Evolutionary conservation across 192 early-diverging fungal genomes (phyloP), one percentile per base, ranked within the genome.

Genomic region (Allomyces javanicus): DNA sequence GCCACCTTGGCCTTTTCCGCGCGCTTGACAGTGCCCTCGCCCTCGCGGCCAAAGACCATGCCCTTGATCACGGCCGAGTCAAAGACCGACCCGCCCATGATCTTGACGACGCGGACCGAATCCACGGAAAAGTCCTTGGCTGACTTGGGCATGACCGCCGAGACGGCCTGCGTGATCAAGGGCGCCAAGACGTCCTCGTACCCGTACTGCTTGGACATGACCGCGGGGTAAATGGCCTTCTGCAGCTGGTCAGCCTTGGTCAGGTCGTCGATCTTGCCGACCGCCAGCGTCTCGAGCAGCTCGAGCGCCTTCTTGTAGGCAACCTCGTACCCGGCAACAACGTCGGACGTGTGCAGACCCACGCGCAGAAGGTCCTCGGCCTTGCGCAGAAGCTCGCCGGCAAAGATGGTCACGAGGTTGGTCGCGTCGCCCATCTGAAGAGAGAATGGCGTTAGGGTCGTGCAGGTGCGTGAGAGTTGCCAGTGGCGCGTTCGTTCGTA

Each of bases 31-130:
- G 25, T 74, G 81, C 88, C 87, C 74, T 94, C 95, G 25, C 92
- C 87, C 69, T 90, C 85, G 61, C 91, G 81, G 25, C 92, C 91
- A 80, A 98, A 92, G 25, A 98, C 95, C 95, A 98, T 98, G 67
- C 95, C 95, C 64, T 85, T 84, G 62, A 96, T 83, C 27, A 98
- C 95, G 64, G 74, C 71, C 69, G 91, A 89, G 73, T 98, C 93
- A 68, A 86, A 79, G 74, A 98, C 82, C 62, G 79, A 79, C 63
- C 89, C 89, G 72, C 95, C 95, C 75, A 98, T 81, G 65, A 98
- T 88, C 80, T 98, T 98, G 72, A 98, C 95, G 61, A 98, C 90
- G 44, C 95, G 88, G 58, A 98, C 80, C 70, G 83, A 87, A 74
- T 98, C 95, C 61, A 96, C 93, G 71, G 92, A 95, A 80, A 98